Evolutionary conservation across 257 asterid genomes (phyloP).

Genomic region (Cruciata laevipes): DNA sequence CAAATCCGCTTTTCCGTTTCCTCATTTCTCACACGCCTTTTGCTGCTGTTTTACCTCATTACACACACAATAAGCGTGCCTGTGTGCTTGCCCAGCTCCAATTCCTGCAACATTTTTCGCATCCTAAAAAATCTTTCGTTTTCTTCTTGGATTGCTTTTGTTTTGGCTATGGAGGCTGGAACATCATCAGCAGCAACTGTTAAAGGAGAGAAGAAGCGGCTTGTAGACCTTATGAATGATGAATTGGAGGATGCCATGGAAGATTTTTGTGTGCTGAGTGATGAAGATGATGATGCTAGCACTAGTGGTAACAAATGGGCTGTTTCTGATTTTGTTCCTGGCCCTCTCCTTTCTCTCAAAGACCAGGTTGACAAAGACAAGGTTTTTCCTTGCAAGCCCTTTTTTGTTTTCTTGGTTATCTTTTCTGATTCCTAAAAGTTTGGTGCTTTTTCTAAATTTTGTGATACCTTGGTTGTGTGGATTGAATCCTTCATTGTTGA

Average conservation of each 20-base stretch:
- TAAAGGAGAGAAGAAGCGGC: conserved; percentile 23
- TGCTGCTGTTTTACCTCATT: not conserved
- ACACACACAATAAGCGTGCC: not conserved
- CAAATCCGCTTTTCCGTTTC: not conserved
- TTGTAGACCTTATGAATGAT: conserved; percentile 11
- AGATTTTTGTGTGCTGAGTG: conserved; percentile 4
- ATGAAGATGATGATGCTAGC: conserved; percentile 11
- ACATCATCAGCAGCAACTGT: conserved; percentile 35
- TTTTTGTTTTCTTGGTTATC: not conserved
- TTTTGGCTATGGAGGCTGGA: conserved; percentile 30
- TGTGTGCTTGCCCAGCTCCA: no score
- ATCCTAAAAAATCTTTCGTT: not conserved
- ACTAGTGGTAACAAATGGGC: conserved; percentile 8
- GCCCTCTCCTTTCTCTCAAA: conserved; percentile 77
- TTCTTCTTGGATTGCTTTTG: not conserved
- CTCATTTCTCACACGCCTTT: not conserved
- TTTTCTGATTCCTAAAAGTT: not conserved
- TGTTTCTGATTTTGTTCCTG: conserved; percentile 45
- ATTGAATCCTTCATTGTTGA: not conserved
- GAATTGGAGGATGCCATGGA: conserved; percentile 26
- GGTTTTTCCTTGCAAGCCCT: conserved; percentile 28
- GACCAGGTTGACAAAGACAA: conserved; percentile 73
- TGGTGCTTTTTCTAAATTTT: not conserved
- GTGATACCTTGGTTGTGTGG: not conserved
- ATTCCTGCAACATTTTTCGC: not conserved